Base-by-base conservation (phyloP, 1,139 yeast genomes). In the Zygosaccharomyces pseudobailii region DNA sequence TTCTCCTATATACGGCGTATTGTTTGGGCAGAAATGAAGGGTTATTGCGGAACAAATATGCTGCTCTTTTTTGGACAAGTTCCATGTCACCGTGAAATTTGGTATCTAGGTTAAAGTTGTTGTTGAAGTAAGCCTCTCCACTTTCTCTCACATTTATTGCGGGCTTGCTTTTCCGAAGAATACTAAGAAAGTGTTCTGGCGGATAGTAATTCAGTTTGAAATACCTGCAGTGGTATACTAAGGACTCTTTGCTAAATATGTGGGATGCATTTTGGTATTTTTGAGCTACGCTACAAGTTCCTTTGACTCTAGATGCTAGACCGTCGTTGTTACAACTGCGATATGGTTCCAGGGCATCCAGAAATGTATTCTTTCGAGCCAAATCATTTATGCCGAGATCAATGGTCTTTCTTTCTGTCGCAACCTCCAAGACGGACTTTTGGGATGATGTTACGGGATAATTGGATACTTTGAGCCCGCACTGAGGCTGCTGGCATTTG, bases 111-210 rank as follows among this genome's bases (percentile, higher is more conserved):
- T 23, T 13, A 1, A 50, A 37, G 6, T 54, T 50, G 37, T 67
- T 66, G 42, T 64, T 63, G 13, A 62, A 45, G 8, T 59, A 42
- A 4, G 59, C 58, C 28, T 59, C 58, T 9, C 67, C 59, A 19
- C 52, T 50, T 30, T 54, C 57, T 40, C 57, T 59, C 4, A 66
- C 55, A 20, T 62, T 53, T 2, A 78, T 37, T 0, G 79, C 74
- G 0, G 84, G 84, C 34, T 70, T 69, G 3, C 79, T 70, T 53
- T 78, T 78, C n/a, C 83, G 66, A 24, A 73, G 73, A 24, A 67
- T 52, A 0, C 75, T 71, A 5, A 76, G 39, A 30, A 71, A 68
- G 53, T 77, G 80, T 40, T 69, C 63, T 3, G 75, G 70, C 8
- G 81, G 82, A 53, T 68, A 74, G 55, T 66, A 80, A 8, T 52